Evolutionary conservation across 169 alveolate species (phyloP).

Genomic region (Plasmodium gonderi): DNA sequence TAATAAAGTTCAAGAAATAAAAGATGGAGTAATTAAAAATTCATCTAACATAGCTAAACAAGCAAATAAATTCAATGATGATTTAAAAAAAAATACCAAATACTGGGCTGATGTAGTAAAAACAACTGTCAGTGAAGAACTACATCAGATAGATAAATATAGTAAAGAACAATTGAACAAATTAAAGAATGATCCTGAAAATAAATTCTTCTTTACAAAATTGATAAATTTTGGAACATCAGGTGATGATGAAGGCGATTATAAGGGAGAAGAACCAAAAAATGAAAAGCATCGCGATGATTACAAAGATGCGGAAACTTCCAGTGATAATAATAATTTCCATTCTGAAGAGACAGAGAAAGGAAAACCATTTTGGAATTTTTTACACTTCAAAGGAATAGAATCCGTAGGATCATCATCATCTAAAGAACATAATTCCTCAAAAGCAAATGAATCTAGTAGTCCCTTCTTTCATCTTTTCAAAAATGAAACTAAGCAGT

Average conservation of each 20-base stretch:
- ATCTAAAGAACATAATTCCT: no score
- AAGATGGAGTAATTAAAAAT: constrained; percentile 14
- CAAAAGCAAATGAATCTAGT: background rate
- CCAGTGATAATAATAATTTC: background rate
- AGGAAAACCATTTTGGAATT: background rate
- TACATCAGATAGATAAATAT: background rate
- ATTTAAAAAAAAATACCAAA: constrained; percentile 15
- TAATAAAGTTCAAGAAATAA: background rate
- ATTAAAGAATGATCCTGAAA: constrained; percentile 12
- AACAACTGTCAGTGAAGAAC: constrained; percentile 19
- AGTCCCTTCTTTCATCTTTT: background rate
- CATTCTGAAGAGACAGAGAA: background rate
- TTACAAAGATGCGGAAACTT: background rate
- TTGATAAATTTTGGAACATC: background rate
- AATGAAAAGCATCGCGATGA: background rate
- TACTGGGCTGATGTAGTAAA: constrained; percentile 8
- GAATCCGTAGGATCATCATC: background rate
- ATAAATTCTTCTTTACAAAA: constrained; percentile 13
- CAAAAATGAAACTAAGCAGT: background rate
- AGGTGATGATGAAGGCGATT: background rate
- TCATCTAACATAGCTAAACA: constrained; percentile 2
- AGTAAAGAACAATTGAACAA: constrained; percentile 23
- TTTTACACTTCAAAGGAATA: background rate
- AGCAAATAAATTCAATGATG: constrained; percentile 13
- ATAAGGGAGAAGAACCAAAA: background rate